Evolutionary conservation across 2,329 filamentous ascomycete species (phyloP).

Genomic region (Ceratocystis colombiana): DNA sequence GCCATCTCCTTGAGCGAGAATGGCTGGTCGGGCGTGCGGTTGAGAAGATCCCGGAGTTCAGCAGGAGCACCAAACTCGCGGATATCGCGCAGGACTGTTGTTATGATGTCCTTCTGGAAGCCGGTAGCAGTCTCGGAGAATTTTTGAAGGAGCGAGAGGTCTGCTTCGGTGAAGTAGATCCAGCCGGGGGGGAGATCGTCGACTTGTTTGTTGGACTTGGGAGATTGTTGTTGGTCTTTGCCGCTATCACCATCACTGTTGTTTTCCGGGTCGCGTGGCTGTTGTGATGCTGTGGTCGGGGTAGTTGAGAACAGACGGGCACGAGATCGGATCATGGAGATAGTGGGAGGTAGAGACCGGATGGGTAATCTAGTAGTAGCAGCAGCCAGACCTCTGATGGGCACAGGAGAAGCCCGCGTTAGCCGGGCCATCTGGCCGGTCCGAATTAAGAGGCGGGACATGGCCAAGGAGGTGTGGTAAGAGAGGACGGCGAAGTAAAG

Average conservation of each 20-base stretch:
- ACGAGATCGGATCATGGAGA: constrained; percentile 28
- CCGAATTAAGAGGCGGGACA: constrained; percentile 58
- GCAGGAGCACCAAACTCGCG: constrained; percentile 58
- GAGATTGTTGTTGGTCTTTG: constrained; percentile 26
- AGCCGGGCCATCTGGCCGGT: constrained; percentile 56
- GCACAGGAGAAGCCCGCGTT: constrained; percentile 37
- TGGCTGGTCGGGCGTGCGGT: constrained; percentile 47
- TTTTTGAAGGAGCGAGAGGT: constrained; percentile 45
- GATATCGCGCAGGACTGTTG: constrained; percentile 51
- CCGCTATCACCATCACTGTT: constrained; percentile 32
- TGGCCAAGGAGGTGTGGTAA: constrained; percentile 31
- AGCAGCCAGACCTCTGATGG: not conserved
- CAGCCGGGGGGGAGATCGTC: constrained; percentile 37
- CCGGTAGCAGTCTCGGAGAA: constrained; percentile 54
- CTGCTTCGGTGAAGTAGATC: constrained; percentile 39
- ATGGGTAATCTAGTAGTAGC: constrained; percentile 13
- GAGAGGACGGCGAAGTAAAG: not conserved
- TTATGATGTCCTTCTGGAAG: constrained; percentile 50
- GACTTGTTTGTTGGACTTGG: constrained; percentile 3
- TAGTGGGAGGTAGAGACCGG: constrained; percentile 26
- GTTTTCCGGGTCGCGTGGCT: constrained; percentile 33
- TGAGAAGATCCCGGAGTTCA: constrained; percentile 52
- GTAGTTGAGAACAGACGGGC: constrained; percentile 35
- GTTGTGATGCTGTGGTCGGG: constrained; percentile 28
- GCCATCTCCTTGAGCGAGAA: constrained; percentile 42